These are phyloP conservation scores for Phytophthora sansomeana DNA, from an alignment of 352 stramenopile species.

Conservation along the genomic window DNA sequence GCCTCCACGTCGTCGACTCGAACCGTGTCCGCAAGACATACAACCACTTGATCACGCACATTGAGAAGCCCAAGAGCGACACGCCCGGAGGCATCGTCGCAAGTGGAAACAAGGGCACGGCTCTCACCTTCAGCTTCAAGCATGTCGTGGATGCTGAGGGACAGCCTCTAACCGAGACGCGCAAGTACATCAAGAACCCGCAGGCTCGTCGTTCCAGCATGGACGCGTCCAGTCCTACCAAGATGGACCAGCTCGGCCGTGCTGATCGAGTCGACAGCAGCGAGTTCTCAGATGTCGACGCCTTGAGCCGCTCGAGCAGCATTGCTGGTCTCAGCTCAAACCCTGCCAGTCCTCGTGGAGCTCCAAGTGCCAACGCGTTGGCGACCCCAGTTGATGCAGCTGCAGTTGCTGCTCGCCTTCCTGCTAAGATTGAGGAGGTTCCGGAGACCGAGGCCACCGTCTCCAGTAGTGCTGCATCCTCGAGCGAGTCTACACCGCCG, in stretches of 20 bases:
- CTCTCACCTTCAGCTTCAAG: slow-evolving; percentile 52
- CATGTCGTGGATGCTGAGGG: slow-evolving; percentile 30
- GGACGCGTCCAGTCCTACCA: slow-evolving; percentile 42
- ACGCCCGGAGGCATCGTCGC: slow-evolving; percentile 54
- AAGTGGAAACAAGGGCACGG: slow-evolving; percentile 49
- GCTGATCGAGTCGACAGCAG: slow-evolving; percentile 54
- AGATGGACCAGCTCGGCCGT: slow-evolving; percentile 56
- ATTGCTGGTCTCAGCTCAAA: slow-evolving; percentile 37
- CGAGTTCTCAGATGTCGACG: slow-evolving; percentile 56
- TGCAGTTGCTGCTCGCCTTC: slow-evolving; percentile 29
- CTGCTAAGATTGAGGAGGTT: slow-evolving; percentile 16
- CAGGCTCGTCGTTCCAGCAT: slow-evolving; percentile 57
- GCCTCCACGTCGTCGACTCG: slow-evolving; percentile 69
- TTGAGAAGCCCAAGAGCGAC: slow-evolving; percentile 60
- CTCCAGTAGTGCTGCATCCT: slow-evolving; percentile 9
- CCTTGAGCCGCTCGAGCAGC: slow-evolving; percentile 53
- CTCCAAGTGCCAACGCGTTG: slow-evolving; percentile 2
- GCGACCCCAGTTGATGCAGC: slow-evolving; percentile 19
- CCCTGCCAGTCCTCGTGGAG: slow-evolving; percentile 39
- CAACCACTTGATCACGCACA: slow-evolving; percentile 64
- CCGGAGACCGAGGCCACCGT: slow-evolving; percentile 7
- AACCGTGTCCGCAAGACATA: slow-evolving; percentile 78
- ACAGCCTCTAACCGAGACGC: slow-evolving; percentile 38
- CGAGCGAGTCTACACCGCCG: slow-evolving; percentile 1
- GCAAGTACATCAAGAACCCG: slow-evolving; percentile 59